Percentiles rank a stretch among this genome's conserved stretches.
phyloP scores from a whole-genome alignment of 2,329 filamentous ascomycete genomes.

The Pseudopithomyces chartarum region DNA sequence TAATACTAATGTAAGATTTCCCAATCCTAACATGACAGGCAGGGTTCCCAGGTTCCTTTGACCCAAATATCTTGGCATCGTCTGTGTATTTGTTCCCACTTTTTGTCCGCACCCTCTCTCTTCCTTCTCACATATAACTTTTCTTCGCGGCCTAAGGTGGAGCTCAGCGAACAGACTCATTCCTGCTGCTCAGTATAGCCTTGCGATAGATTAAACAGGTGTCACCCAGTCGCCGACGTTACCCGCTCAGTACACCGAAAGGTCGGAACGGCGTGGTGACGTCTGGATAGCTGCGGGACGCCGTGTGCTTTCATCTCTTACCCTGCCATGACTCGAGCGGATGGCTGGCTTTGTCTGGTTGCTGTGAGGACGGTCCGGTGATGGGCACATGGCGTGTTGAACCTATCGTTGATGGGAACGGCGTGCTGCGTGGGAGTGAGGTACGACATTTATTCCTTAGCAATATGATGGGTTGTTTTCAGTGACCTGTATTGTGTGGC shows the following conservation, averaged over 20 bases:
- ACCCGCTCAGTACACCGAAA: constrained; percentile 20
- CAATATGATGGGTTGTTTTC: background rate
- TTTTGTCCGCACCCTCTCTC: background rate
- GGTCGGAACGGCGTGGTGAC: constrained; percentile 17
- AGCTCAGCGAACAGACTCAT: constrained; percentile 57
- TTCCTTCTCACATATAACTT: constrained; percentile 9
- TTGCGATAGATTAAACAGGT: constrained; percentile 53
- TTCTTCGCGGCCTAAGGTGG: constrained; percentile 57
- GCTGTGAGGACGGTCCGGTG: constrained; percentile 14
- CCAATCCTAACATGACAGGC: no score
- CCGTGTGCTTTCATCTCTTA: constrained; percentile 14
- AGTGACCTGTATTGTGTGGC: no score
- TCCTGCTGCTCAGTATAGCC: constrained; percentile 61
- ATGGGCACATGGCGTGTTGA: constrained; percentile 3
- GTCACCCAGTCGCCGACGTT: constrained; percentile 31
- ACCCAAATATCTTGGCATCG: background rate
- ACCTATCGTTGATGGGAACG: background rate
- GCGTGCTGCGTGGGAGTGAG: background rate
- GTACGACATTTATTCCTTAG: constrained; percentile 2
- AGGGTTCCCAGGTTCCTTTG: background rate
- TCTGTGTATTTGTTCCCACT: background rate
- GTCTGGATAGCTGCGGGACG: constrained; percentile 29
- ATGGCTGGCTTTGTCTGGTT: background rate
- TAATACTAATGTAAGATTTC: background rate
- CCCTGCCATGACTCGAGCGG: constrained; percentile 18